phyloP scores from a whole-genome alignment of 805 yeast genomes.

The Ogataea nakhonphanomensis region DNA sequence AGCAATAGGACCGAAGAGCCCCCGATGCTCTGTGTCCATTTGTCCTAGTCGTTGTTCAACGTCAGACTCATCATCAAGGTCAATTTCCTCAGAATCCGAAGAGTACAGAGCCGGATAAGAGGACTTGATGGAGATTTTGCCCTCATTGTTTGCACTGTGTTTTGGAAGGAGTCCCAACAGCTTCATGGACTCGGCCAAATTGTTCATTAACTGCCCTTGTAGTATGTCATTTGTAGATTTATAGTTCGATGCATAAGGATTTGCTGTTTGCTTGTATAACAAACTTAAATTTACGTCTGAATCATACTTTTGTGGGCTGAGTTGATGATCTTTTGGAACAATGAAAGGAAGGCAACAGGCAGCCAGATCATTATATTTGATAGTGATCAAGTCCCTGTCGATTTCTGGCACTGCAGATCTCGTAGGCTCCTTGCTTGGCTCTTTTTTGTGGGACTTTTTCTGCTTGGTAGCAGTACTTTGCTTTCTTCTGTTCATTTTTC shows the following conservation, averaged over 20 bases:
- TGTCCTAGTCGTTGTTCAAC: slow-evolving; percentile 11
- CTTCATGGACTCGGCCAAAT: slow-evolving; percentile 12
- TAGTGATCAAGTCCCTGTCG: slow-evolving; percentile 2
- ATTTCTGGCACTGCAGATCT: neutral
- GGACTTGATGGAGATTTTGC: neutral
- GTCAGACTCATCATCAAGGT: slow-evolving; percentile 11
- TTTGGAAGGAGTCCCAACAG: slow-evolving; percentile 11
- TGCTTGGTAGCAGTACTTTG: neutral
- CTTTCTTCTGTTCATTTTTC: slow-evolving; percentile 1
- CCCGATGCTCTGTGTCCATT: slow-evolving; percentile 8
- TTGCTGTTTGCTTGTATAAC: slow-evolving; percentile 14
- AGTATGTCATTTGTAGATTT: slow-evolving; percentile 9
- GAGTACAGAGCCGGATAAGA: slow-evolving; percentile 8
- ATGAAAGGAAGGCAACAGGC: slow-evolving; percentile 25
- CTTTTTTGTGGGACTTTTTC: slow-evolving; percentile 6
- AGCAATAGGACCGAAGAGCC: slow-evolving; percentile 6
- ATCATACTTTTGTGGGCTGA: slow-evolving; percentile 12
- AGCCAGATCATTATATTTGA: slow-evolving; percentile 16
- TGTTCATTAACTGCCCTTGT: slow-evolving; percentile 10
- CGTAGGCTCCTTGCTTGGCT: neutral
- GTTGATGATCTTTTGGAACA: slow-evolving; percentile 15
- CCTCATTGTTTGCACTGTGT: neutral
- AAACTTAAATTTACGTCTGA: slow-evolving; percentile 7
- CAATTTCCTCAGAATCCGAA: slow-evolving; percentile 11
- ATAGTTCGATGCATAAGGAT: slow-evolving; percentile 1